Evolutionary conservation across 129 eudicot genomes (phyloP).

Genomic region (Pseudognaphalium luteoalbum): DNA sequence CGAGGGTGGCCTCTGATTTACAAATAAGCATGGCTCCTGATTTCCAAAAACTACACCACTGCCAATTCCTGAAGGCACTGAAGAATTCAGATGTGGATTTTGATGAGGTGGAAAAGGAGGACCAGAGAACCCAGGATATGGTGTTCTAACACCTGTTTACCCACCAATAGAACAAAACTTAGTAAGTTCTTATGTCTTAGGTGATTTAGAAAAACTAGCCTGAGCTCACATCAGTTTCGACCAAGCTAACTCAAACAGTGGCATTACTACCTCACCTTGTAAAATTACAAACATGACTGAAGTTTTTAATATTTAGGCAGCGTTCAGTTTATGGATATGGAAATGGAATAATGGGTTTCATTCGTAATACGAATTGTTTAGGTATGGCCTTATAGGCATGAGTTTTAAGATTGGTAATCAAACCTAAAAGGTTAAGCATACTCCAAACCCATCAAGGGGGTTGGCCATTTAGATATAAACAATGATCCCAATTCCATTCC

Average conservation of each 20-base stretch:
- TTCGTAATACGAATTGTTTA: too few species aligned
- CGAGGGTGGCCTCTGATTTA: too few species aligned
- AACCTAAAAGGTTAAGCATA: too few species aligned
- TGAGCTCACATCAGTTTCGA: too few species aligned
- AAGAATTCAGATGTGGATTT: constrained; percentile 39
- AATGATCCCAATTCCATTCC: too few species aligned
- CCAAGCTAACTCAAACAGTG: neutral
- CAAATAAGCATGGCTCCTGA: constrained; percentile 43
- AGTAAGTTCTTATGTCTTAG: neutral
- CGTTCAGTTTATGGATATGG: too few species aligned
- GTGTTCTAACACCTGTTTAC: constrained; percentile 27
- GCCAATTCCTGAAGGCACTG: constrained; percentile 23
- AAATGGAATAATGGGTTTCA: too few species aligned
- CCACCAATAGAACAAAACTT: constrained; percentile 20
- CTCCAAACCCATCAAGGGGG: too few species aligned
- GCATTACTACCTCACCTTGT: neutral
- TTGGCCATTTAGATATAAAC: too few species aligned
- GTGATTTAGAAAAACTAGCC: too few species aligned
- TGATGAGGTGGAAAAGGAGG: constrained; percentile 46
- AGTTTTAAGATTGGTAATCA: too few species aligned
- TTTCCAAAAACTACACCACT: constrained; percentile 52
- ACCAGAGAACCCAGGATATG: constrained; percentile 37
- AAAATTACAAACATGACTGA: neutral
- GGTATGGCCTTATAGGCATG: too few species aligned
- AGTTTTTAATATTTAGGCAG: neutral